Conservation (phyloP, 1,284 basidiomycete species). For the Ustilago vetiveriae region DNA sequence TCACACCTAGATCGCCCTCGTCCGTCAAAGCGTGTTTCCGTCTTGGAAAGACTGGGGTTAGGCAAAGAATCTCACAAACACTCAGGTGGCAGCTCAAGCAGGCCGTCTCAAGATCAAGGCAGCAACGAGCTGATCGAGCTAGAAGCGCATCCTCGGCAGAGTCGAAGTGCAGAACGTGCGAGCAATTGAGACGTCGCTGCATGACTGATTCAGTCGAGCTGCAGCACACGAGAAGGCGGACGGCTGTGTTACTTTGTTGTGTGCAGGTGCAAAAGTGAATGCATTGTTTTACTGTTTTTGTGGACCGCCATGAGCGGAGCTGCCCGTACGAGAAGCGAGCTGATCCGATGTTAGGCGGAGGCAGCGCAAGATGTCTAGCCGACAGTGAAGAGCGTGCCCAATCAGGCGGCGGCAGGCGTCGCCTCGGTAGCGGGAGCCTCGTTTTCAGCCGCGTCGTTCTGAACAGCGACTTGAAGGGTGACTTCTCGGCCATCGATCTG, state of each 20-base stretch:
- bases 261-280: constrained; percentile 3
- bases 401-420: constrained; percentile 8
- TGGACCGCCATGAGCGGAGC: too few species aligned
- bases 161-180: too few species aligned
- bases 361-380: too few species aligned
- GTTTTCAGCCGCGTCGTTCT: constrained; percentile 34
- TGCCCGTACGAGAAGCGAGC: too few species aligned
- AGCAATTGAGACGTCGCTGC: too few species aligned
- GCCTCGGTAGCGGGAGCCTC: constrained; percentile 13
- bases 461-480: constrained; percentile 51
- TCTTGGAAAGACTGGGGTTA: neutral
- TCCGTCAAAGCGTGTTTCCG: neutral
- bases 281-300: too few species aligned
- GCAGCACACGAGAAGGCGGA: neutral
- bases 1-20: constrained; percentile 14
- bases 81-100: constrained; percentile 3
- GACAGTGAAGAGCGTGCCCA: neutral
- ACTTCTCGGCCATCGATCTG: constrained; percentile 53
- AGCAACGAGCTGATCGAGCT: constrained; percentile 18
- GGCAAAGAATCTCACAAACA: neutral
- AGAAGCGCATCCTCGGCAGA: constrained; percentile 2
- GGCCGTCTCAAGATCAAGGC: constrained; percentile 2
- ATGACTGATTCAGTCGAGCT: too few species aligned
- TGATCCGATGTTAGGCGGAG: too few species aligned
- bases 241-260: neutral